Percentiles rank a stretch among this genome's conserved stretches.
phyloP scores from a whole-genome alignment of 345 rosid genomes.

The Turnera subulata region DNA sequence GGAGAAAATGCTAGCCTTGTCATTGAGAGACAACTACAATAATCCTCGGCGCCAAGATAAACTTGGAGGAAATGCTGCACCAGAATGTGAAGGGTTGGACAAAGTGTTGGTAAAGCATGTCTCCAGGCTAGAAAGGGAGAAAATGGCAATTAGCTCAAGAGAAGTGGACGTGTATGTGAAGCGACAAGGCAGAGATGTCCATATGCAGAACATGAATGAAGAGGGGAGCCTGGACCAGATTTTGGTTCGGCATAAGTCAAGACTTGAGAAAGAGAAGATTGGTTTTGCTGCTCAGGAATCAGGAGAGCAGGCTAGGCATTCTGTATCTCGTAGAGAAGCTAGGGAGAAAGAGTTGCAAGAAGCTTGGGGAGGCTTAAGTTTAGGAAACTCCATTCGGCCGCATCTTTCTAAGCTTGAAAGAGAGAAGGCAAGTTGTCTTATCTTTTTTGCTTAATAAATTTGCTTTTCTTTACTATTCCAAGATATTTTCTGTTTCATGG shows the following conservation, averaged over 20 bases:
- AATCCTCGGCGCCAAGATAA: conserved; percentile 30
- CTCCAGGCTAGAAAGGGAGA: conserved; percentile 28
- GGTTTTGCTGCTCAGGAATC: conserved; percentile 25
- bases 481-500: neutral
- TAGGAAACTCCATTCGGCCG: conserved; percentile 65
- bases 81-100: conserved; percentile 20
- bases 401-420: conserved; percentile 72
- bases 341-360: conserved; percentile 78
- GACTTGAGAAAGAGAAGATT: conserved; percentile 60
- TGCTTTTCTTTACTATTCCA: neutral
- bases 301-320: conserved; percentile 18
- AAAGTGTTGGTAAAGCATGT: conserved; percentile 27
- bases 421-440: conserved; percentile 58
- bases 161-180: conserved; percentile 18
- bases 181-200: conserved; percentile 9
- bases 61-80: neutral
- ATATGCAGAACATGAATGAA: conserved; percentile 20
- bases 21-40: conserved; percentile 30
- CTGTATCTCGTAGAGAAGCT: conserved; percentile 53
- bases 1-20: conserved; percentile 40
- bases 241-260: conserved; percentile 53
- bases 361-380: conserved; percentile 88
- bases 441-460: neutral
- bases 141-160: conserved; percentile 28
- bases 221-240: conserved; percentile 46